Base-by-base conservation (phyloP, 805 yeast genomes). In the Lipomyces starkeyi region DNA sequence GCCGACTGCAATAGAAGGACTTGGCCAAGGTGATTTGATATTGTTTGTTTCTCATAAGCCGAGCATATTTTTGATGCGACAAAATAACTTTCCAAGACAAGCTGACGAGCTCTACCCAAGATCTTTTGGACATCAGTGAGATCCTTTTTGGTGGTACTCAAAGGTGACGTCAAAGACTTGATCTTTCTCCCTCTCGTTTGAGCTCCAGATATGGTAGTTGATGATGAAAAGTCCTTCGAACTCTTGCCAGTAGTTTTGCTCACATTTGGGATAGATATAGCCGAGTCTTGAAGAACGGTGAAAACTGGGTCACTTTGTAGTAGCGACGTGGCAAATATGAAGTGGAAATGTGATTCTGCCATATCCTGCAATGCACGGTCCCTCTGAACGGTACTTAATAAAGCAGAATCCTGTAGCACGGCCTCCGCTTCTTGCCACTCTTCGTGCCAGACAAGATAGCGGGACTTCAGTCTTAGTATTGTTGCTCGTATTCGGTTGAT, bases 261-360 rank as follows among this genome's bases (percentile, higher is more conserved):
- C 43, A 35, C 58, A 47, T 61, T 63, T 13, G 87, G 86, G 9
- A 83, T 74, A 0, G 85, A 81, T 63, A 84, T 74, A 0, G 84
- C 86, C 0, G 88, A 83, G 49, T 86, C 88, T 60, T 80, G 83
- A 56, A 85, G 70, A 6, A 83, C 81, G 3, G 84, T 82, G 58
- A 83, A 80, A 40, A 83, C 81, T 0, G 89, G 88, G 73, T 86
- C 87, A 20, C 70, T 69, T 32, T 59, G 59, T 27, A 77, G 69
- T n/a, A 68, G 13, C 17, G 62, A 20, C 32, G 52, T 58, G 2
- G 78, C 78, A 20, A 56, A 49, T 8, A 66, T 52, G 62, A 68
- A 74, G 5, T 64, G 59, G 32, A 59, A 59, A 32, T 67, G 61
- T 20, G 75, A 71, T 34, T 64, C 67, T 13, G 61, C 60, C 17